Evolutionary conservation across 2,329 filamentous ascomycete species (phyloP), one percentile per base, ranked within the genome.

Genomic region (Rhexocercosporidium sp.): DNA sequence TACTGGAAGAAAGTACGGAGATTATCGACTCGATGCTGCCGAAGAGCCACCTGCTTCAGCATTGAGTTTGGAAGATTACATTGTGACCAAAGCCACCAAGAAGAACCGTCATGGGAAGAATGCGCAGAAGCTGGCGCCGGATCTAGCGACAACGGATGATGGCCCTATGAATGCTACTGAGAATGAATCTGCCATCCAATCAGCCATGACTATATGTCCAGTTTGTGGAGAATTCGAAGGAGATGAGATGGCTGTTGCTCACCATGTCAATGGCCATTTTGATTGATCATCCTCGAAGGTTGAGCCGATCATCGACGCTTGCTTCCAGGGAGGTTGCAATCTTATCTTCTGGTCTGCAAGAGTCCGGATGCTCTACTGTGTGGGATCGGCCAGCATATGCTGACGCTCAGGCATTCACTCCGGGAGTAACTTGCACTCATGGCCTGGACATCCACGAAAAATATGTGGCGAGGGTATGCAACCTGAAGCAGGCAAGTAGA

Each of bases 151-250:
- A 12, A 4, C 12, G 3, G 31, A 49, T 1, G 18, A 18, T 7
- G 22, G 25, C 22, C 20, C 34, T 27, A 44, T 39, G n/a, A 12
- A 41, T n/a, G 18, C 9, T n/a, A n/a, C 51, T 3, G 37, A 46
- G 7, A 5, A 63, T 5, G 41, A 9, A 25, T 39, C 22, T 18
- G 14, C 46, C 18, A 1, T n/a, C 18, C 29, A 47, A 3, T 47
- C 62, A 11, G 41, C 29, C 25, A 66, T 41, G 7, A 66, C 37
- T 37, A 12, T 51, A 3, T 77, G 75, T 65, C 75, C 74, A 6
- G 74, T 77, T 2, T 77, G 75, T 63, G 73, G 69, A 11, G 69
- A 75, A 11, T 77, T 77, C 37, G 70, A 77, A 29, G 75, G 75
- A 2, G 75, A 77, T 66, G 75, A 74, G 37, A 41, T 64, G 16